Evolutionary conservation across 2,329 filamentous ascomycete genomes (phyloP), one percentile per base, ranked within the genome.

Genomic region (Magnaporthiopsis rhizophila): DNA sequence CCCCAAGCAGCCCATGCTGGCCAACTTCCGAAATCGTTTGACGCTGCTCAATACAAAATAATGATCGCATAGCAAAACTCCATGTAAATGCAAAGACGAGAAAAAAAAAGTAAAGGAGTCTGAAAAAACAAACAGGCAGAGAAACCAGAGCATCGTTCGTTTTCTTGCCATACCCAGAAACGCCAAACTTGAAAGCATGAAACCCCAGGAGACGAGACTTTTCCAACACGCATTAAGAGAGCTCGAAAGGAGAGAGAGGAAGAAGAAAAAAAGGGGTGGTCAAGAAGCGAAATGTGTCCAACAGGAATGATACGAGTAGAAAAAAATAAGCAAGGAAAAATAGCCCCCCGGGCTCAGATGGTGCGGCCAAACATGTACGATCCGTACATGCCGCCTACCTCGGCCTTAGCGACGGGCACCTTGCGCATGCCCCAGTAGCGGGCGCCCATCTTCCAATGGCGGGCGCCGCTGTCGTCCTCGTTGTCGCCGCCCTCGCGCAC

Each of bases 381-480:
- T 28, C 95, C 95, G 73, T 98, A 97, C 72, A 96, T 96, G 67
- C 92, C 92, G 70, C 97, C 95, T 32, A 98, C 90, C 75, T 98
- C 94, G 63, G 93, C 91, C 72, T 87, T 86, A 32, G 90, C 92
- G 69, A 98, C 89, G n/a, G 94, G 96, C 58, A 98, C 83, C 78
- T 98, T 95, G 67, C 89, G 83, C 86, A 92, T 92, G 53, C 91
- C 91, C 91, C 91, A 94, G 78, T 87, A 90, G 69, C 86, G 85
- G 61, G 90, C 90, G 38, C 91, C 91, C 88, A 92, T 89, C 79
- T 95, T 95, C 91, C 91, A 95, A 70, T 79, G 77, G 38, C 87
- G 80, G 60, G 78, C 75, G 57, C 68, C 66, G 15, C 72, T 70
- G 65, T 80, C 76, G 68, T 79, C 69, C n/a, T 18, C 30, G 56